Base-by-base conservation (phyloP, 192 early-diverging fungal species). In the Coemansia sp. region DNA sequence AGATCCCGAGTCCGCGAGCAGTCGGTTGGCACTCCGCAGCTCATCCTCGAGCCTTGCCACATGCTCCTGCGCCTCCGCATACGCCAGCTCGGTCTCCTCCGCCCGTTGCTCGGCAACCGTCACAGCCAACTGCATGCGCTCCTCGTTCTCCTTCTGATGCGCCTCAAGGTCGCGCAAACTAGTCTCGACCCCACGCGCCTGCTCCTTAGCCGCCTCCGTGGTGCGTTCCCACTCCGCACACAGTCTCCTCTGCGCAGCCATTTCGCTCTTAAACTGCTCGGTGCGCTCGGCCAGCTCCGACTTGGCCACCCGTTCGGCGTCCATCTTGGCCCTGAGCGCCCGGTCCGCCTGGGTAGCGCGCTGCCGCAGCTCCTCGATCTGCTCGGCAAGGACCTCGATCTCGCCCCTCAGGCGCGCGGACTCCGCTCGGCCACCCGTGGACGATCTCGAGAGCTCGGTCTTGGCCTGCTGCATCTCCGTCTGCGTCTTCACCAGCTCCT, bases 211-310 rank as follows among this genome's bases (percentile, higher is more conserved):
- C 1, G 86, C 85, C 16, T 77, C 72, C 4, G 85, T 85, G 39
- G 81, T 82, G 22, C 80, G 75, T 69, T 87, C 85, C 78, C 85
- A 90, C 43, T 90, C 82, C 11, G 79, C 85, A 20, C 84, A 84
- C 38, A 90, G 79, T 56, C 85, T 82, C 58, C 85, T 86, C 69
- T 90, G 91, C 5, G 86, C 81, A 12, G 79, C 84, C 86, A 90
- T 90, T 58, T 92, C 91, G 63, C 72, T 81, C 25, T 83, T 75
- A 76, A 90, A 92, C 62, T 86, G 84, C 65, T 88, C 85, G 4
- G 82, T 78, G 58, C 86, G 83, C 48, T 90, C 85, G 8, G 80
- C 62, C 16, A 88, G 64, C n/a, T 87, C 67, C 38, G 70, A 74
- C 57, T 88, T 85, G 9, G 88, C 86, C 59, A 75, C 65, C 0